phyloP scores from a whole-genome alignment of 306 rosid species.

The Aeschynomene evenia region DNA sequence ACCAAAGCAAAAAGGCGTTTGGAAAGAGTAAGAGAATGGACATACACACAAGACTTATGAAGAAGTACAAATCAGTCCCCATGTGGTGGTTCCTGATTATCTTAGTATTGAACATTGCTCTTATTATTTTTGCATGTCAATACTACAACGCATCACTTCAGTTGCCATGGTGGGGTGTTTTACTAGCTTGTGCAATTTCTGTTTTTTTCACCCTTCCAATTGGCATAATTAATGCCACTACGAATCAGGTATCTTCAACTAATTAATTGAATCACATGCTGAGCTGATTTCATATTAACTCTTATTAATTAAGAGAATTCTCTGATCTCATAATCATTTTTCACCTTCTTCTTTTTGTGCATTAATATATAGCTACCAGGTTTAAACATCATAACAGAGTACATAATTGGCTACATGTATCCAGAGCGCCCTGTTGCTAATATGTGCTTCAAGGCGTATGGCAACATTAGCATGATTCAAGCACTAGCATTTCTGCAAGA shows the following conservation, averaged over 20 bases:
- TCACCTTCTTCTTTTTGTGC: constrained; percentile 20
- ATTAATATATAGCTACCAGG: constrained; percentile 67
- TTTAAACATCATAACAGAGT: constrained; percentile 83
- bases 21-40: constrained; percentile 43
- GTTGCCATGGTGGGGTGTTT: constrained; percentile 89
- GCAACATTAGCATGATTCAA: constrained; percentile 86
- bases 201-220: constrained; percentile 65
- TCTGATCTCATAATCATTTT: too few species aligned
- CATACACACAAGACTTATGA: constrained; percentile 74
- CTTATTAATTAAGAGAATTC: not conserved
- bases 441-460: constrained; percentile 95
- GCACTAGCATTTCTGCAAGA: constrained; percentile 66
- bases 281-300: not conserved
- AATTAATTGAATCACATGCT: not conserved
- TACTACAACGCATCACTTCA: constrained; percentile 66
- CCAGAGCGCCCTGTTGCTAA: constrained; percentile 89
- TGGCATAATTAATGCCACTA: constrained; percentile 73
- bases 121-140: constrained; percentile 49
- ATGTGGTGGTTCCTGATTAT: constrained; percentile 68
- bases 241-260: constrained; percentile 70
- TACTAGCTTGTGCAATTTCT: constrained; percentile 71
- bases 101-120: constrained; percentile 54
- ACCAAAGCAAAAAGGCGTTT: constrained; percentile 54
- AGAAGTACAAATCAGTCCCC: constrained; percentile 61
- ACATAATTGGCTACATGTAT: constrained; percentile 79